Percentiles rank a stretch among this genome's conserved stretches.
phyloP scores from a whole-genome alignment of 1,284 basidiomycete genomes.

The Moesziomyces parantarcticus region DNA sequence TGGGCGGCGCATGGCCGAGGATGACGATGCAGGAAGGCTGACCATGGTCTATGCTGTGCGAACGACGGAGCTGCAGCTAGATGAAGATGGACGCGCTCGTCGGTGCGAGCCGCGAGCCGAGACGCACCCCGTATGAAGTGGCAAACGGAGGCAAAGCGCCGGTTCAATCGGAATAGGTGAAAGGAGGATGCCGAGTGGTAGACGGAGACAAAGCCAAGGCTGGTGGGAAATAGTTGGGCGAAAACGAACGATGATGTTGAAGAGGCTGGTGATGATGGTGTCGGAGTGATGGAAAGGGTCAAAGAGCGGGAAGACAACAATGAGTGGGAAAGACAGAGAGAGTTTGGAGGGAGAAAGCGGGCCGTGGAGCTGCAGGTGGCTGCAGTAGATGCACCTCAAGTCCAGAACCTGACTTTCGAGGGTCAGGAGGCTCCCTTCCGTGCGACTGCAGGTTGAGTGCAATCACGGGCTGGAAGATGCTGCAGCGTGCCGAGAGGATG shows the following conservation, averaged over 20 bases:
- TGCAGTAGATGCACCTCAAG: neutral
- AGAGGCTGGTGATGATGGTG: too few species aligned
- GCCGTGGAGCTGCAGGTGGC: neutral
- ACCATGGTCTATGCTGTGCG: slow-evolving; percentile 5
- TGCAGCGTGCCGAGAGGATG: neutral
- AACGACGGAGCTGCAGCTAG: neutral
- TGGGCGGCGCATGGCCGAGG: neutral
- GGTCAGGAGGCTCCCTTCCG: too few species aligned
- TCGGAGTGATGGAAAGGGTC: too few species aligned
- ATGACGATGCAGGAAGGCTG: neutral
- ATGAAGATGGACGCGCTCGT: slow-evolving; percentile 28
- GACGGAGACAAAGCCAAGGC: too few species aligned
- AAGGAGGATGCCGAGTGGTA: neutral
- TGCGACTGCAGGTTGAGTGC: neutral
- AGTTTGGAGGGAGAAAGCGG: too few species aligned
- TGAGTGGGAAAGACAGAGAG: too few species aligned
- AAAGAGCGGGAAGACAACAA: too few species aligned
- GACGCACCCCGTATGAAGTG: slow-evolving; percentile 41
- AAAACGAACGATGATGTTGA: too few species aligned
- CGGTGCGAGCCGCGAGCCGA: slow-evolving; percentile 20
- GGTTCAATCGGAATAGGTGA: slow-evolving; percentile 8
- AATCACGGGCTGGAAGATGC: neutral
- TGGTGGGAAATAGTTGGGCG: too few species aligned
- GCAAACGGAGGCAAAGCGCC: slow-evolving; percentile 26
- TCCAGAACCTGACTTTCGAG: too few species aligned